Evolutionary conservation across 352 stramenopile genomes (phyloP).

Genomic region (Pythium pyrilobum): DNA sequence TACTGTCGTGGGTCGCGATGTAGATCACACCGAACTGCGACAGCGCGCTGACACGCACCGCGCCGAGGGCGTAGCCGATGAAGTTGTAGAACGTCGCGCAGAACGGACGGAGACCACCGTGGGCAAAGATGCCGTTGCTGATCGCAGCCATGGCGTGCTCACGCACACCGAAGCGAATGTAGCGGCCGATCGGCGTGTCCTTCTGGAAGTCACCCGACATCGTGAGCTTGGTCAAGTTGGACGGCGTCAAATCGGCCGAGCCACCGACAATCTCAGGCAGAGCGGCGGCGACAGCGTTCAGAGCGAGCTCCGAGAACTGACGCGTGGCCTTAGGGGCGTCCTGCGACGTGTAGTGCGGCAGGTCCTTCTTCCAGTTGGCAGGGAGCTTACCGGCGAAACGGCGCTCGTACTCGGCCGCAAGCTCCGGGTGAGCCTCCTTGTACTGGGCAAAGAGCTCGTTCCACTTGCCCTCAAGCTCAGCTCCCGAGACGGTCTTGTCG

Average conservation of each 20-base stretch:
- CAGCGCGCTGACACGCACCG: constrained; percentile 93
- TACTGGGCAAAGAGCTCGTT: constrained; percentile 91
- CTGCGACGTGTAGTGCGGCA: constrained; percentile 88
- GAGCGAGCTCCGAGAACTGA: constrained; percentile 92
- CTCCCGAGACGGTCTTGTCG: constrained; percentile 71
- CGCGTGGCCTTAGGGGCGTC: constrained; percentile 93
- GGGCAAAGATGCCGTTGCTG: constrained; percentile 97
- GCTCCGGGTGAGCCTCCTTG: constrained; percentile 84
- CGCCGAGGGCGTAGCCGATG: constrained; percentile 96
- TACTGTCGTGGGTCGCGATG: constrained; percentile 99
- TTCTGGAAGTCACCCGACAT: constrained; percentile 98
- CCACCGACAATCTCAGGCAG: constrained; percentile 97
- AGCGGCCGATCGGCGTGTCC: constrained; percentile 92
- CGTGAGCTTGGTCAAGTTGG: constrained; percentile 95
- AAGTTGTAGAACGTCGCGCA: constrained; percentile 99
- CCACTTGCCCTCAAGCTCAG: constrained; percentile 86
- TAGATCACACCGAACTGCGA: constrained; percentile 96
- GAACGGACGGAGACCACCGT: constrained; percentile 96
- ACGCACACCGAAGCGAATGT: constrained; percentile 98
- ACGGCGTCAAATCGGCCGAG: constrained; percentile 97
- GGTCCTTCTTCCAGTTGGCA: constrained; percentile 85
- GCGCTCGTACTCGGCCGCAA: constrained; percentile 93
- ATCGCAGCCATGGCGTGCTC: constrained; percentile 99
- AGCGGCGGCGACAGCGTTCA: constrained; percentile 92
- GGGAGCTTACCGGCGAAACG: constrained; percentile 92